Percentiles rank a stretch among this genome's conserved stretches.
Evolutionary conservation across 352 stramenopile species (phyloP).

Genomic region (Pythium plurisporium): DNA sequence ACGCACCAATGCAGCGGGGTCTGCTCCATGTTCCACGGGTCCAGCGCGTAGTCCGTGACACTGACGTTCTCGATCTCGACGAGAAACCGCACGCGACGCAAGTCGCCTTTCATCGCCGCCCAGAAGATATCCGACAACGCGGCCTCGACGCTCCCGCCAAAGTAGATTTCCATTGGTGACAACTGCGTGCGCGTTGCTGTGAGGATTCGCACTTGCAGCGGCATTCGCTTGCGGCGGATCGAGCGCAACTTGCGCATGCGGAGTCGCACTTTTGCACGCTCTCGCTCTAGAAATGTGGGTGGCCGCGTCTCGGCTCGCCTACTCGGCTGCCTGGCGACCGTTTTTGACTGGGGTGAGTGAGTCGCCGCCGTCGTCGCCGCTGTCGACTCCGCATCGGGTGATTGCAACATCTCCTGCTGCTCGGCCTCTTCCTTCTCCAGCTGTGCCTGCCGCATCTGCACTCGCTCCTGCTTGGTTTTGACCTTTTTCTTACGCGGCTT

Average conservation of each 20-base stretch:
- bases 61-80: slow-evolving; percentile 54
- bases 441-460: slow-evolving; percentile 43
- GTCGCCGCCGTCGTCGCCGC: neutral
- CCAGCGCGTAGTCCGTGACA: slow-evolving; percentile 36
- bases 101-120: slow-evolving; percentile 58
- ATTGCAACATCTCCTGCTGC: neutral
- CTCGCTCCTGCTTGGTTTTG: slow-evolving; percentile 51
- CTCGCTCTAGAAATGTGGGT: slow-evolving; percentile 42
- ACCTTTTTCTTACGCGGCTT: slow-evolving; percentile 14
- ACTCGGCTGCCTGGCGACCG: neutral
- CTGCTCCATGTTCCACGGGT: slow-evolving; percentile 77
- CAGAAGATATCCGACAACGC: slow-evolving; percentile 68
- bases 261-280: slow-evolving; percentile 54
- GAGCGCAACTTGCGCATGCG: slow-evolving; percentile 45
- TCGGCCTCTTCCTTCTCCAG: slow-evolving; percentile 53
- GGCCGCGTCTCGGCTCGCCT: neutral
- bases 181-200: slow-evolving; percentile 42
- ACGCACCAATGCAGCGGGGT: slow-evolving; percentile 63
- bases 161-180: slow-evolving; percentile 64
- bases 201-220: slow-evolving; percentile 62
- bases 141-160: slow-evolving; percentile 45
- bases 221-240: slow-evolving; percentile 55
- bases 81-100: slow-evolving; percentile 47
- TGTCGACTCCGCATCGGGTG: neutral
- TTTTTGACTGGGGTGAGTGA: no score